phyloP scores from a whole-genome alignment of 306 rosid genomes.

The Quercus cerris region DNA sequence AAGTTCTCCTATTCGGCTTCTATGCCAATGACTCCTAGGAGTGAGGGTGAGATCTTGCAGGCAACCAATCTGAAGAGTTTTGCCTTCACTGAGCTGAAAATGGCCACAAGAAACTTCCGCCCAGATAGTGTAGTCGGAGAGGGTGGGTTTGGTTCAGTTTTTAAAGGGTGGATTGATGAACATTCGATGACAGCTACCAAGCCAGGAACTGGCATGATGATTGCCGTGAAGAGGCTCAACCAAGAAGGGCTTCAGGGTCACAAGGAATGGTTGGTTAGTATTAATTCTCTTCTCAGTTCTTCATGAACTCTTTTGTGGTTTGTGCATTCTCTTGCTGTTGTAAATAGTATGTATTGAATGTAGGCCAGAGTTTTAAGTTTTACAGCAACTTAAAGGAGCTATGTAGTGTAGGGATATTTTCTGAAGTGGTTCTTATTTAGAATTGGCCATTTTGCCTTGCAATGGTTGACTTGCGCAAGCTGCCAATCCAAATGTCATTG shows the following conservation, averaged over 20 bases:
- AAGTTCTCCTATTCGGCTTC: constrained; percentile 54
- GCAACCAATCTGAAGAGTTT: constrained; percentile 69
- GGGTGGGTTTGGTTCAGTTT: constrained; percentile 98
- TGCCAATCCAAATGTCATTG: neutral
- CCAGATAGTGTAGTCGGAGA: constrained; percentile 93
- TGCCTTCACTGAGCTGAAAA: constrained; percentile 60
- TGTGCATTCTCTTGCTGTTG: constrained; percentile 2
- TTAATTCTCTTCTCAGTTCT: constrained; percentile 1
- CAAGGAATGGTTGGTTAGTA: constrained; percentile 89
- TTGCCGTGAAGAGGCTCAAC: constrained; percentile 93
- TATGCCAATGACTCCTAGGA: constrained; percentile 58
- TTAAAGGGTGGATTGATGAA: constrained; percentile 93
- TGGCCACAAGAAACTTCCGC: constrained; percentile 85
- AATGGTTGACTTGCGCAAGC: neutral
- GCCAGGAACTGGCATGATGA: constrained; percentile 74
- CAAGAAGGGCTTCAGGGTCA: constrained; percentile 93
- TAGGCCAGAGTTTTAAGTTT: constrained; percentile 8
- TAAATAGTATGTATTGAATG: constrained; percentile 14
- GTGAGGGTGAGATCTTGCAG: constrained; percentile 78
- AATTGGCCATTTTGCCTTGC: neutral
- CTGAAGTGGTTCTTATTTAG: neutral
- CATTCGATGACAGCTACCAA: constrained; percentile 62
- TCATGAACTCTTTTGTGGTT: neutral
- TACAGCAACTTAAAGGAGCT: neutral
- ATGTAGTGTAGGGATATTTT: neutral